These are phyloP conservation scores for Spizellomyces punctatus DNA, from an alignment of 192 early-diverging fungal genomes.

Conservation along the genomic window DNA sequence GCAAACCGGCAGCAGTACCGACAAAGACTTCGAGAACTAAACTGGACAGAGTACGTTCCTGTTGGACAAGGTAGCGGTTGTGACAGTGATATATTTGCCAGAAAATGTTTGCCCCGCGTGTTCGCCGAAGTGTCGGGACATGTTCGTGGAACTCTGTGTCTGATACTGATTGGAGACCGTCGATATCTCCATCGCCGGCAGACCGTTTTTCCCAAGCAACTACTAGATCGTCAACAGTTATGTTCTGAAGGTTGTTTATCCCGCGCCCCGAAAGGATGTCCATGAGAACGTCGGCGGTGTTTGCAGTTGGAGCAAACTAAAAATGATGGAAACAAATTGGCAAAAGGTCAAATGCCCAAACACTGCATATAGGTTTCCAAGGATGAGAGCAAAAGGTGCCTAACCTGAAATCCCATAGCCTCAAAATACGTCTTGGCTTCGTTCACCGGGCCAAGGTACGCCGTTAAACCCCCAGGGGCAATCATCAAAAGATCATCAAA, in stretches of 20 bases:
- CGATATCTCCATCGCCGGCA: not conserved
- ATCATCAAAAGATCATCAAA: conserved; percentile 74
- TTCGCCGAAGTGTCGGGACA: conserved; percentile 13
- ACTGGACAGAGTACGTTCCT: conserved; percentile 10
- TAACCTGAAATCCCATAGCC: conserved; percentile 42
- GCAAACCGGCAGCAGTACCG: conserved; percentile 35
- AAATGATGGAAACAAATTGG: no score
- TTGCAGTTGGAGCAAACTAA: conserved; percentile 22
- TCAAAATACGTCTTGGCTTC: conserved; percentile 56
- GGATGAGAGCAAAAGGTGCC: no score
- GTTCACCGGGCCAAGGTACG: conserved; percentile 61
- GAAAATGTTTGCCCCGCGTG: conserved; percentile 33
- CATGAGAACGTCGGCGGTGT: conserved; percentile 51
- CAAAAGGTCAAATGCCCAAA: no score
- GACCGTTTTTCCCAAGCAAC: conserved; percentile 35
- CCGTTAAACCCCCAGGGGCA: conserved; percentile 68
- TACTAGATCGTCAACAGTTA: conserved; percentile 30
- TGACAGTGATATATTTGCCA: conserved; percentile 37
- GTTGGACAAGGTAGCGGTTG: conserved; percentile 36
- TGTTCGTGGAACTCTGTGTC: conserved; percentile 34
- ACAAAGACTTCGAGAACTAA: conserved; percentile 44
- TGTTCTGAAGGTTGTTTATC: conserved; percentile 12
- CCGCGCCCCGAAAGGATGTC: conserved; percentile 48
- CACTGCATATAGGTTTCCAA: no score
- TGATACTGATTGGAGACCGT: no score